These are phyloP conservation scores for Candida silvatica DNA, from an alignment of 805 yeast genomes.

Conservation along the genomic window DNA sequence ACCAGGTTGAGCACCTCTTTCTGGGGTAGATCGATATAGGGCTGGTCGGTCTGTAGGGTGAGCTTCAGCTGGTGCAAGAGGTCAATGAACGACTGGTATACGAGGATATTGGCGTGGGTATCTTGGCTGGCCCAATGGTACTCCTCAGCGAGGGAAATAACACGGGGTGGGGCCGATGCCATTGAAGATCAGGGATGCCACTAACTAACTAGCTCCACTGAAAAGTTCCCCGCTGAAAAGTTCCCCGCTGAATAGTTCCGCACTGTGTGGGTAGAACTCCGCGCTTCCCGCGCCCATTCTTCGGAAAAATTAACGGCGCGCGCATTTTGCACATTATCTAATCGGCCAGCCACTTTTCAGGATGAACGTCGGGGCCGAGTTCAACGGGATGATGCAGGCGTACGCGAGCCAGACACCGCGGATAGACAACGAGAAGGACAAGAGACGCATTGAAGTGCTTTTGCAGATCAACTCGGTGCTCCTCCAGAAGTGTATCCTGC, in stretches of 20 bases:
- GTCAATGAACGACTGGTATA: conserved; percentile 1
- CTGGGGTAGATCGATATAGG: conserved; percentile 1
- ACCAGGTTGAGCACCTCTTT: neutral
- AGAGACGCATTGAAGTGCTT: conserved; percentile 25
- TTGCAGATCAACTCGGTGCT: conserved; percentile 27
- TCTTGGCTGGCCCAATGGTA: neutral
- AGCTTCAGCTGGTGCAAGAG: neutral
- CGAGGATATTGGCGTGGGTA: neutral
- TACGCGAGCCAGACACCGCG: conserved; percentile 21
- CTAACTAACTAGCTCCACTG: too few relatives aligned
- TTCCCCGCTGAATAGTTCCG: too few relatives aligned
- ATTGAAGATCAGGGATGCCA: too few relatives aligned
- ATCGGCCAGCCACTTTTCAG: too few relatives aligned
- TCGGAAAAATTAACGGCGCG: too few relatives aligned
- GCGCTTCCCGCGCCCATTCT: too few relatives aligned
- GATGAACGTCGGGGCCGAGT: too few relatives aligned
- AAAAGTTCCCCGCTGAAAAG: too few relatives aligned
- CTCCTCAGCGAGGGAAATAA: too few relatives aligned
- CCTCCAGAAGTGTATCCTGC: conserved; percentile 21
- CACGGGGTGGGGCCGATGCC: too few relatives aligned
- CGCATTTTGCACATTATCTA: too few relatives aligned
- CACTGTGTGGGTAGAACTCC: too few relatives aligned
- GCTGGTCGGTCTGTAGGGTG: neutral
- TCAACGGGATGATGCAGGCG: conserved; percentile 16
- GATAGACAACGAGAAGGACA: conserved; percentile 22